These are phyloP conservation scores for Pythium insidiosum DNA, from an alignment of 352 stramenopile species.

Conservation along the genomic window DNA sequence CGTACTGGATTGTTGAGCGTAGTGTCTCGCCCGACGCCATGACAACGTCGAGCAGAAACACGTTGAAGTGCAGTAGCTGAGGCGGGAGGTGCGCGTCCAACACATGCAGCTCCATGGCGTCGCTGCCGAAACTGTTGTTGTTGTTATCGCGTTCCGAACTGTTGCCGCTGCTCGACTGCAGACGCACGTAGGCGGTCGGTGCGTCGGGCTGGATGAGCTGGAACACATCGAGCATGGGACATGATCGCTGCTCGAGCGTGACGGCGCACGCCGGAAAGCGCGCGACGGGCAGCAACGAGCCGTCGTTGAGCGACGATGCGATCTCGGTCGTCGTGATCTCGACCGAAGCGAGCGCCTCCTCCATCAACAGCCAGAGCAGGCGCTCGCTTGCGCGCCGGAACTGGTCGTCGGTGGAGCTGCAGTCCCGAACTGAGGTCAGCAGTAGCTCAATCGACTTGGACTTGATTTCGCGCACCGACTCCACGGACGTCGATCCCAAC, in stretches of 20 bases:
- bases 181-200: constrained; percentile 9
- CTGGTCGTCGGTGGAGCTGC: constrained; percentile 16
- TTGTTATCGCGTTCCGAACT: neutral
- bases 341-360: constrained; percentile 8
- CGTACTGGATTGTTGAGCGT: constrained; percentile 19
- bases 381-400: constrained; percentile 28
- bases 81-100: constrained; percentile 10
- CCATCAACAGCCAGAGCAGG: constrained; percentile 33
- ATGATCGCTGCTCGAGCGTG: constrained; percentile 10
- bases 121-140: neutral
- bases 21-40: constrained; percentile 22
- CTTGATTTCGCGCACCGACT: constrained; percentile 23
- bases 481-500: neutral
- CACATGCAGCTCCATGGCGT: too few species aligned
- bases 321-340: neutral
- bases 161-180: neutral
- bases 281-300: constrained; percentile 4
- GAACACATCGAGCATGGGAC: constrained; percentile 18
- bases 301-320: constrained; percentile 4
- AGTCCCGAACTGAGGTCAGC: constrained; percentile 27
- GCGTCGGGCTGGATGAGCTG: constrained; percentile 11
- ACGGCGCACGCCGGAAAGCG: constrained; percentile 10
- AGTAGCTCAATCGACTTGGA: constrained; percentile 22
- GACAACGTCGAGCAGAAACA: constrained; percentile 38
- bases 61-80: constrained; percentile 35